Evolutionary conservation across 1,284 basidiomycete genomes (phyloP).

Genomic region (Ceratobasidium sp.): DNA sequence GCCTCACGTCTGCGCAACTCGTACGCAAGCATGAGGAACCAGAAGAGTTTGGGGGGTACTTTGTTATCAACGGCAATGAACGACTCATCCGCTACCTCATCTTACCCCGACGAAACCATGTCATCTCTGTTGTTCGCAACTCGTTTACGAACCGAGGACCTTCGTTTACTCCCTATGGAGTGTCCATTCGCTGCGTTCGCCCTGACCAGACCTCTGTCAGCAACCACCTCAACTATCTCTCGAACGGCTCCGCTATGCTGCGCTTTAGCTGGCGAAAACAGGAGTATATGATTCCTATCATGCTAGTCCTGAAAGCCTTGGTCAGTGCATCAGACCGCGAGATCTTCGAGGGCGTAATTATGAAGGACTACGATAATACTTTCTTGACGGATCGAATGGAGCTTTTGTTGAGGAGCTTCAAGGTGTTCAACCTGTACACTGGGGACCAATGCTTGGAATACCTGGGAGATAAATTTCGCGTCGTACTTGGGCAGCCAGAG

Average conservation of each 20-base stretch:
- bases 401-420: constrained; percentile 96
- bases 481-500: constrained; percentile 91
- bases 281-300: constrained; percentile 98
- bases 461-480: constrained; percentile 97
- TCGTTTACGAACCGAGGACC: constrained; percentile 93
- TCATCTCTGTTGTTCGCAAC: constrained; percentile 85
- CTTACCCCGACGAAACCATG: constrained; percentile 89
- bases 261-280: constrained; percentile 98
- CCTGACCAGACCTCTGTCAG: constrained; percentile 92
- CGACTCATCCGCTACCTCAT: constrained; percentile 98
- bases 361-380: constrained; percentile 97
- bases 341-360: constrained; percentile 97
- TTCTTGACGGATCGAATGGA: constrained; percentile 98
- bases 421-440: constrained; percentile 88
- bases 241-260: constrained; percentile 94
- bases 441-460: constrained; percentile 96
- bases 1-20: constrained; percentile 86
- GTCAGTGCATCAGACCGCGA: constrained; percentile 96
- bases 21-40: constrained; percentile 94
- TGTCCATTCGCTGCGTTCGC: constrained; percentile 94
- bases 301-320: constrained; percentile 96
- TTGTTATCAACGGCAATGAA: constrained; percentile 99
- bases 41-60: constrained; percentile 99
- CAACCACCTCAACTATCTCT: constrained; percentile 96
- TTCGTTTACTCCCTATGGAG: constrained; percentile 93